Percentiles rank a stretch among this genome's conserved stretches.
phyloP scores from a whole-genome alignment of 1,284 basidiomycete genomes.

The Coriolopsis trogii region DNA sequence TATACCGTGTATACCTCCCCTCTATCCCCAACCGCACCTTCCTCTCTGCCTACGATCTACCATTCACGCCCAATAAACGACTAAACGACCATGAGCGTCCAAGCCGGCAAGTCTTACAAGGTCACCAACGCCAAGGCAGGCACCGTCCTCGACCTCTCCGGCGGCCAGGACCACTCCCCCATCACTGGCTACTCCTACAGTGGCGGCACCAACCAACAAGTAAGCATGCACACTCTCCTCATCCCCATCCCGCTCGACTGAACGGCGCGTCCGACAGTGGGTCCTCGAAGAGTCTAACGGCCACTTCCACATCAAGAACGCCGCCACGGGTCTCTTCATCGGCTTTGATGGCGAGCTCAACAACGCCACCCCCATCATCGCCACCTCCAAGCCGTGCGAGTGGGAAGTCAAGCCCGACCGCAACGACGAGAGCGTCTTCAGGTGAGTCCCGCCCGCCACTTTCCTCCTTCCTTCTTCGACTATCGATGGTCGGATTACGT shows the following conservation, averaged over 20 bases:
- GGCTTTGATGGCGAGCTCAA: slow-evolving; percentile 29
- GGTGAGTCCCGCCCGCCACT: slow-evolving; percentile 10
- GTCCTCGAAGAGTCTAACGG: slow-evolving; percentile 36
- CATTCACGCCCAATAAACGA: not conserved
- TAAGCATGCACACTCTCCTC: slow-evolving; percentile 22
- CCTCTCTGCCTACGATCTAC: not conserved
- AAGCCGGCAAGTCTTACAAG: slow-evolving; percentile 37
- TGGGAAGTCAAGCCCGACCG: slow-evolving; percentile 31
- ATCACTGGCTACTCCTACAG: slow-evolving; percentile 51
- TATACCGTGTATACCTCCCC: not conserved
- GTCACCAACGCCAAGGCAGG: slow-evolving; percentile 53
- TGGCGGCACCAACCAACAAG: slow-evolving; percentile 51
- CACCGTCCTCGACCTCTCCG: slow-evolving; percentile 57
- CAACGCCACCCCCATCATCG: slow-evolving; percentile 42
- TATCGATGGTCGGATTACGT: not conserved
- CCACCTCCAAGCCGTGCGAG: slow-evolving; percentile 25
- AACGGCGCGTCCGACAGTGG: too few species aligned
- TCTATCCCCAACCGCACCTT: too few species aligned
- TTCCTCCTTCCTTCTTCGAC: not conserved
- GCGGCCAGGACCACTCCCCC: slow-evolving; percentile 43
- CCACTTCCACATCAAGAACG: slow-evolving; percentile 44
- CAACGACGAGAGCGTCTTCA: slow-evolving; percentile 11
- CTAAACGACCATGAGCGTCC: slow-evolving; percentile 18
- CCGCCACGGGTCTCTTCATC: slow-evolving; percentile 41
- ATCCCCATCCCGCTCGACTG: too few species aligned